Evolutionary conservation across 2,329 filamentous ascomycete species (phyloP).

Genomic region (Claviceps purpurea): DNA sequence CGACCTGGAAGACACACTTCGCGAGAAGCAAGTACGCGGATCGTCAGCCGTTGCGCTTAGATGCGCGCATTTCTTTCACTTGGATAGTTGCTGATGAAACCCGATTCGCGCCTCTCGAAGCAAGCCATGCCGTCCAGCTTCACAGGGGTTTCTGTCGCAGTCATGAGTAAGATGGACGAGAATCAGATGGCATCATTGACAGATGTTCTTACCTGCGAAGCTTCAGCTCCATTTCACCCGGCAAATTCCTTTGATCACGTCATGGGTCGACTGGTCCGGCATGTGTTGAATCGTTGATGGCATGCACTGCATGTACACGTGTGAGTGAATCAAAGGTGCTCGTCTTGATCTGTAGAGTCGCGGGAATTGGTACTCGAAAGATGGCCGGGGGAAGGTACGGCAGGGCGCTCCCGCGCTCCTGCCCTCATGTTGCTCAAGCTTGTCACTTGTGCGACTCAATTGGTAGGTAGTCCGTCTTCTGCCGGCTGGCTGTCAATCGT

Average conservation of each 20-base stretch:
- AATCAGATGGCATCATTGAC: background rate
- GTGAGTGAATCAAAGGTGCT: background rate
- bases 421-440: background rate
- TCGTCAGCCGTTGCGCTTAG: background rate
- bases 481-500: no score
- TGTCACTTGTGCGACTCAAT: background rate
- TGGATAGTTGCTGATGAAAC: background rate
- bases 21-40: background rate
- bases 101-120: background rate
- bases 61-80: background rate
- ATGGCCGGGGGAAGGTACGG: constrained; percentile 1
- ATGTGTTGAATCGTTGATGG: no score
- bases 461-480: no score
- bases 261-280: background rate
- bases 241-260: background rate
- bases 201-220: background rate
- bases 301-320: background rate
- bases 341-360: no score
- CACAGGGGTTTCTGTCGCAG: background rate
- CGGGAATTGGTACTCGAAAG: background rate
- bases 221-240: background rate
- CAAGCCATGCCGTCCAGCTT: background rate
- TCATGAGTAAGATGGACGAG: background rate
- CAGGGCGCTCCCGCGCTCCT: background rate
- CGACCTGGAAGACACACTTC: background rate